Evolutionary conservation across 2,329 filamentous ascomycete species (phyloP).

Genomic region (Dactylellina cionopaga): DNA sequence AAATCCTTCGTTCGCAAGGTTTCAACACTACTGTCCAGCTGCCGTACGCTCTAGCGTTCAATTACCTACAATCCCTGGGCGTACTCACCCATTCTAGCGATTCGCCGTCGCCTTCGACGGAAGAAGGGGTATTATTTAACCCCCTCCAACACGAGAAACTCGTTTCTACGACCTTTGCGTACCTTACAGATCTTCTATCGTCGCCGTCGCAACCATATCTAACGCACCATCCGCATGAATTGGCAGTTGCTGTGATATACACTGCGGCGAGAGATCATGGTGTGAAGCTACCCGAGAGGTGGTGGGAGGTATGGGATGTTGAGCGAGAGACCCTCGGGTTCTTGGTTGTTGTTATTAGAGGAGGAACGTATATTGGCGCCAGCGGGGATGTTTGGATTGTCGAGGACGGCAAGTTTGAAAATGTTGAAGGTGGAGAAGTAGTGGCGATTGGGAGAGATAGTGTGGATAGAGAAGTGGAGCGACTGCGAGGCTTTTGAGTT

Average conservation of each 20-base stretch:
- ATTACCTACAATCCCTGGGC: slow-evolving; percentile 89
- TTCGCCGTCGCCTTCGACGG: slow-evolving; percentile 46
- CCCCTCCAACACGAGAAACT: slow-evolving; percentile 64
- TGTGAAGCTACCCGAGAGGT: slow-evolving; percentile 83
- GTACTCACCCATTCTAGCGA: slow-evolving; percentile 63
- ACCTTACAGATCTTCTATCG: slow-evolving; percentile 86
- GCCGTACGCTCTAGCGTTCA: slow-evolving; percentile 86
- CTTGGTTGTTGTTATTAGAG: slow-evolving; percentile 72
- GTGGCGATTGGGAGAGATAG: slow-evolving; percentile 29
- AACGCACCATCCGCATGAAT: slow-evolving; percentile 85
- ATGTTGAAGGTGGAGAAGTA: slow-evolving; percentile 11
- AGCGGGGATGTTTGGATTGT: slow-evolving; percentile 32
- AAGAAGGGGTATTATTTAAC: slow-evolving; percentile 50
- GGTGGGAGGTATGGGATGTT: slow-evolving; percentile 99
- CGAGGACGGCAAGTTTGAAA: slow-evolving; percentile 29
- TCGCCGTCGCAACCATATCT: slow-evolving; percentile 89
- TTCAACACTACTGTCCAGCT: slow-evolving; percentile 87
- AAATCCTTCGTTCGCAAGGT: slow-evolving; percentile 77
- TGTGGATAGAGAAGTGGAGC: slow-evolving; percentile 22
- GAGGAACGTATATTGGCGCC: slow-evolving; percentile 17
- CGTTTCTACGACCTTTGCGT: slow-evolving; percentile 73
- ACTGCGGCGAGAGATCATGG: slow-evolving; percentile 81
- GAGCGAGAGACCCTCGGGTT: slow-evolving; percentile 95
- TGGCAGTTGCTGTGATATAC: slow-evolving; percentile 91
- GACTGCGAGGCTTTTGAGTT: slow-evolving; percentile 5